These are phyloP conservation scores for Termitomyces heimii DNA, from an alignment of 768 basidiomycete genomes.

Conservation along the genomic window DNA sequence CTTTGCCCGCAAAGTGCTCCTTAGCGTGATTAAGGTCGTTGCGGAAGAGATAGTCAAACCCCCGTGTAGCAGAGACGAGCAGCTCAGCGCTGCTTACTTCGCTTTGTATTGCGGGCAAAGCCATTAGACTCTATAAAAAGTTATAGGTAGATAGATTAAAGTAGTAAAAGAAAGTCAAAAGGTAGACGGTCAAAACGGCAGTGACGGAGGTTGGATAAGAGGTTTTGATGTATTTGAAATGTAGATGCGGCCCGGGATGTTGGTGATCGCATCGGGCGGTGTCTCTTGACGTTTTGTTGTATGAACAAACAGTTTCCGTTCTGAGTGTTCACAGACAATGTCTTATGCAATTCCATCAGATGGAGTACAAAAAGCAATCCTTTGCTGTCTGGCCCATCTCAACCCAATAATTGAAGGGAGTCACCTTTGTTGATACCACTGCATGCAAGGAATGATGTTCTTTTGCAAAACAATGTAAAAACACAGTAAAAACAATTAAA, in stretches of 20 bases:
- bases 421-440: too few relatives aligned
- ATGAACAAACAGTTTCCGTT: too few relatives aligned
- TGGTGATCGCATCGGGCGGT: not conserved
- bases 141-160: not conserved
- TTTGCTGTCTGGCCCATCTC: too few relatives aligned
- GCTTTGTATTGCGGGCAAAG: not conserved
- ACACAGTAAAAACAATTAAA: too few relatives aligned
- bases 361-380: too few relatives aligned
- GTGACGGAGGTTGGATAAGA: not conserved
- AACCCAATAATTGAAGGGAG: too few relatives aligned
- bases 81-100: constrained; percentile 11
- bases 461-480: too few relatives aligned
- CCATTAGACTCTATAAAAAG: not conserved
- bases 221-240: not conserved
- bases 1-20: constrained; percentile 37
- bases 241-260: not conserved
- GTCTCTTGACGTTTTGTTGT: not conserved
- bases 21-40: constrained; percentile 58
- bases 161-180: not conserved
- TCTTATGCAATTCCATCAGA: too few relatives aligned
- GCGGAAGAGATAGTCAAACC: constrained; percentile 65
- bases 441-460: too few relatives aligned
- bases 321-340: too few relatives aligned
- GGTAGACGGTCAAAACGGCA: too few relatives aligned
- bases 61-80: constrained; percentile 35